Evolutionary conservation across 192 early-diverging fungal genomes (phyloP), one percentile per base, ranked within the genome.

Genomic region (Umbelopsis isabellina): DNA sequence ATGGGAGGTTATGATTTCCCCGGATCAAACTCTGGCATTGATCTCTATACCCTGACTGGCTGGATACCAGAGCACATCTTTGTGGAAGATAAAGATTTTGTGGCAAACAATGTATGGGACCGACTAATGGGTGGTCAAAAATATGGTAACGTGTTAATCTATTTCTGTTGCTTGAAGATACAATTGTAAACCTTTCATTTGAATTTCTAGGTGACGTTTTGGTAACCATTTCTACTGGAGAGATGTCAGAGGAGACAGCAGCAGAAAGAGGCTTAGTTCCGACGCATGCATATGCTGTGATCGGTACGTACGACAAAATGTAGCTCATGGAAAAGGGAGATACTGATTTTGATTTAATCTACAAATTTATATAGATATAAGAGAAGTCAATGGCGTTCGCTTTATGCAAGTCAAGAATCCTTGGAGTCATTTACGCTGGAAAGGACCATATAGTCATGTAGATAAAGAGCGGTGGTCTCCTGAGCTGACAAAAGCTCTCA

Each of bases 1-100:
- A 94, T 94, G 91, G 96, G 96, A 51, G 96, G 96, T 20, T 98
- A 96, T 74, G 91, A 93, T 73, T 98, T 96, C 77, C 94, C 93
- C 1, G 96, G 94, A 52, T 95, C 94, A 51, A 96, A 95, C 77
- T 93, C 96, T 12, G 93, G 96, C 46, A 95, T 94, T 46, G 96
- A 97, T 77, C 78, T 52, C 20, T 71, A 11, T 74, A 93, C 85
- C 53, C 77, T 97, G 72, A 96, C 96, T 3, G 96, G 93, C 2
- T 97, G 96, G 96, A 91, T 96, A 35, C 96, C 96, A 3, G 96
- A 97, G 71, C 88, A 95, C 49, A 82, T 97, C 12, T 95, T 95
- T 82, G 86, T 95, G 52, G 82, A 91, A 35, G 93, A 93, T 21
- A 52, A 79, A 12, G 68, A 79, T 16, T 93, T 95, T 74, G 77